Base-by-base conservation (phyloP, 148 eudicot species). In the Limonium bicolor region DNA sequence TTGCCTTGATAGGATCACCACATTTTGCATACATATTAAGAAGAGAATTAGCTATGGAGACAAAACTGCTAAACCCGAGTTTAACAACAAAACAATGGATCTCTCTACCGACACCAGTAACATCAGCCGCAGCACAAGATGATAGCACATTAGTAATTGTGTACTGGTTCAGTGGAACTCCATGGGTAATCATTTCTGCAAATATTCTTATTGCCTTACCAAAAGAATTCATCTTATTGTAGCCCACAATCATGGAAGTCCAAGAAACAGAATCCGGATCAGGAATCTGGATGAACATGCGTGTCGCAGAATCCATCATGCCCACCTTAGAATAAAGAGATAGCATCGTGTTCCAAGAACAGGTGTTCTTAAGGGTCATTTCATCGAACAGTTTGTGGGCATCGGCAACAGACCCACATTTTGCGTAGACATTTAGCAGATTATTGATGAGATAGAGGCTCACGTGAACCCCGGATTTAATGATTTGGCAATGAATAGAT, bases 1-100 rank as follows among this genome's bases (percentile, higher is more conserved):
- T 51, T 17, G 78, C 85, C 21, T 46, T 68, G 41, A 34, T 38
- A 7, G 47, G 46, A 64, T 78, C 82, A 34, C 86, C 82, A 1
- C 70, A 64, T 67, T 82, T 82, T 7, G 77, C 69, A 58, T 82
- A 82, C 94, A 82, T 78, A 73, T 78, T 82, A 46, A 78, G 58
- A 43, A 82, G 64, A 1, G 94, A 82, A 65, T 78, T 82, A 1
- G 74, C 77, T 2, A 78, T 80, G 10, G 72, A 54, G n/a, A 78
- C 59, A 59, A 51, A 58, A 25, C 74, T 36, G 27, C 68, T 53
- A 25, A 74, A 58, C 40, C 86, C 82, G 23, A 72, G 63, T 46
- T 78, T 78, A 27, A 74, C 73, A 43, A 62, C 68, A 50, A 78
- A 64, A 2, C 73, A 62, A 38, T 82, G 94, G 36, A 74, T 71